Evolutionary conservation across 805 yeast genomes (phyloP), one percentile per base, ranked within the genome.

Genomic region (Cyberlindnera suaveolens): DNA sequence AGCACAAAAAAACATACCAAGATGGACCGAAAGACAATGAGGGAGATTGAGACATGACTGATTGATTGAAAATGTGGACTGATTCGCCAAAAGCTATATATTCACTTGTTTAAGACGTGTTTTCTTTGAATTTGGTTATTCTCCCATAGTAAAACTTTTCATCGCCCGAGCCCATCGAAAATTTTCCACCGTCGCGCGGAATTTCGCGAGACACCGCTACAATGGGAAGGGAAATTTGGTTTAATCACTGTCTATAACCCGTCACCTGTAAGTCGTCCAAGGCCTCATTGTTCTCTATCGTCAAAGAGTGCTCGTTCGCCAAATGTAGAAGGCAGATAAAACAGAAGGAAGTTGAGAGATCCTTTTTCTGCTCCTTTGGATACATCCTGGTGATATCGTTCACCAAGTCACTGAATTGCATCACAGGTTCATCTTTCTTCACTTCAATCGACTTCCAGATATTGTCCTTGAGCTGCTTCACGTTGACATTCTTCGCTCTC

Each of bases 281-380:
- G 10, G 45, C 41, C 9, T 45, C 48, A 17, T 44, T 48, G 40
- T 50, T 54, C 31, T 52, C 48, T 6, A 88, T 72, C 6, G 66
- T 57, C 27, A 88, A 66, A 1, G 90, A 91, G 55, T 85, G 81
- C 60, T 88, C 96, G 58, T 89, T 88, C 13, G 96, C 95, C 50
- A 88, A 67, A 64, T 88, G 96, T 31, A 88, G 64, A 54, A 87
- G 64, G 53, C 95, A 85, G 45, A 88, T 85, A 54, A 88, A 88
- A 56, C 86, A 85, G 61, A 85, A 85, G 62, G 95, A 82, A 1
- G 96, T 87, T 1, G 95, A 83, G 7, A 89, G 63, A 41, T 88
- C 95, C 39, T 72, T 73, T 51, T 71, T 66, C 38, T 79, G 74
- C 38, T 76, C 79, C 8, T 67, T 62, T 1, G 76, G 68, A 57